These are phyloP conservation scores for Parachlorella kessleri DNA, from an alignment of 139 green algal species.

Conservation along the genomic window DNA sequence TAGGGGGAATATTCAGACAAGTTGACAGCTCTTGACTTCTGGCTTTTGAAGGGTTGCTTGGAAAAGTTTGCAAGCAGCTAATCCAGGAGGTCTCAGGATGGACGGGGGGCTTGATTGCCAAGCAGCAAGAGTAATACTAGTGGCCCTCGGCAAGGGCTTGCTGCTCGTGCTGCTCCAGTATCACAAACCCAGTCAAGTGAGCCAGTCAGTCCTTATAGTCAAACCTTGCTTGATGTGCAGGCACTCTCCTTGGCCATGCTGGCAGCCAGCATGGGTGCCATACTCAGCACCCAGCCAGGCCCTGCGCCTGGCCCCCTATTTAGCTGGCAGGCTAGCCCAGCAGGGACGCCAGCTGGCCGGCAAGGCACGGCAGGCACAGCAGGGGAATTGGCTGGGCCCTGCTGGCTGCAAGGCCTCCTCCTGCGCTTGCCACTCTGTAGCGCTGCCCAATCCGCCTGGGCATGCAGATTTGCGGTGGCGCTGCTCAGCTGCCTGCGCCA, in stretches of 20 bases:
- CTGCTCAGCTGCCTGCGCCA: constrained; percentile 5
- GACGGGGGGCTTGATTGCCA: too few species aligned
- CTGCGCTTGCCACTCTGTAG: neutral
- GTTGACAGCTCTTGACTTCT: too few species aligned
- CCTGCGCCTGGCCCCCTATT: too few species aligned
- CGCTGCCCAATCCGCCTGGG: neutral
- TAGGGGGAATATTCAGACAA: neutral
- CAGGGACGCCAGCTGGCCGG: neutral
- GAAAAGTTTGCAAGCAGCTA: too few species aligned
- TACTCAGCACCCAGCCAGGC: neutral
- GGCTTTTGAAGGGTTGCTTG: too few species aligned
- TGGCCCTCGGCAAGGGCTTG: too few species aligned
- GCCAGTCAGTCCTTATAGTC: too few species aligned
- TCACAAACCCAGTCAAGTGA: too few species aligned
- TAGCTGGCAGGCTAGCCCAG: neutral
- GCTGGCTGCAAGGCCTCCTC: constrained; percentile 22
- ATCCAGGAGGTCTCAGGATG: too few species aligned
- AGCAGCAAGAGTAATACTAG: constrained; percentile 7
- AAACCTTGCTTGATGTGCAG: neutral
- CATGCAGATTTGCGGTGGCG: neutral
- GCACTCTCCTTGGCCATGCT: constrained; percentile 14
- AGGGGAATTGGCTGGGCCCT: neutral
- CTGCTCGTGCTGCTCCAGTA: too few species aligned
- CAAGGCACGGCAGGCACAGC: neutral
- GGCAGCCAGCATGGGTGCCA: neutral